A percentile compares a stretch with the other conserved stretches of the same genome.
These are phyloP conservation scores for Pelargonium nanum DNA, from an alignment of 345 rosid genomes.

Conservation along the genomic window DNA sequence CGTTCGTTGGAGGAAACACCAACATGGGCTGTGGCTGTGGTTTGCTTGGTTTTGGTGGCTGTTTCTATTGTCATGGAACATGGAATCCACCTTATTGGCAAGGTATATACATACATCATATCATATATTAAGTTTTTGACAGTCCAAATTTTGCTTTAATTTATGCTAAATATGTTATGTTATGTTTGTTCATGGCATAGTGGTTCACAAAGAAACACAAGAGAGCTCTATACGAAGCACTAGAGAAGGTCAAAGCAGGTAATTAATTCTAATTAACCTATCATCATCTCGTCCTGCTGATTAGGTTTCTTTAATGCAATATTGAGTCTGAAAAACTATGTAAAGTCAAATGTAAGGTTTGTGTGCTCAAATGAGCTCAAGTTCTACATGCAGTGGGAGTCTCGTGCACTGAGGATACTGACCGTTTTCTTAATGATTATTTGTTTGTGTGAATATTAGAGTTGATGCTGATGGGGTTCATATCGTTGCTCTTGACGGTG, in stretches of 20 bases:
- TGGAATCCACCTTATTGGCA: conserved; percentile 13
- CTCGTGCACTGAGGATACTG: too few relatives aligned
- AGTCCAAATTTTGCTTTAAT: too few relatives aligned
- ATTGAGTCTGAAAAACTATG: too few relatives aligned
- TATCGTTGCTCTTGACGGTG: conserved; percentile 68
- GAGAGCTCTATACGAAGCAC: conserved; percentile 15
- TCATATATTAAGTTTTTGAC: too few relatives aligned
- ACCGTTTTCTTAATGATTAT: not conserved
- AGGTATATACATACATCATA: conserved; percentile 6
- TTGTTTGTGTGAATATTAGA: conserved; percentile 29
- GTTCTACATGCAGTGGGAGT: too few relatives aligned
- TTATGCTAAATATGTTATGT: too few relatives aligned
- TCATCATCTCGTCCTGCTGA: too few relatives aligned
- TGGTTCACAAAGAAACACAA: conserved; percentile 15
- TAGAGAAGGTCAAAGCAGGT: conserved; percentile 20
- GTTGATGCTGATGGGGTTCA: conserved; percentile 82
- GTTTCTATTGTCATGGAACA: conserved; percentile 22
- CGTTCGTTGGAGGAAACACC: conserved; percentile 24
- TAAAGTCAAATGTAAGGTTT: too few relatives aligned
- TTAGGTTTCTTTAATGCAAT: too few relatives aligned
- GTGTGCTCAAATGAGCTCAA: too few relatives aligned
- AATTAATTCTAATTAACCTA: too few relatives aligned
- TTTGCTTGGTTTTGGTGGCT: conserved; percentile 20
- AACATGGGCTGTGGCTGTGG: conserved; percentile 29
- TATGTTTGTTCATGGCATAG: not conserved